Evolutionary conservation across 495 filamentous ascomycete species (phyloP), one percentile per base, ranked within the genome.

Genomic region (Daldinia caldariorum): DNA sequence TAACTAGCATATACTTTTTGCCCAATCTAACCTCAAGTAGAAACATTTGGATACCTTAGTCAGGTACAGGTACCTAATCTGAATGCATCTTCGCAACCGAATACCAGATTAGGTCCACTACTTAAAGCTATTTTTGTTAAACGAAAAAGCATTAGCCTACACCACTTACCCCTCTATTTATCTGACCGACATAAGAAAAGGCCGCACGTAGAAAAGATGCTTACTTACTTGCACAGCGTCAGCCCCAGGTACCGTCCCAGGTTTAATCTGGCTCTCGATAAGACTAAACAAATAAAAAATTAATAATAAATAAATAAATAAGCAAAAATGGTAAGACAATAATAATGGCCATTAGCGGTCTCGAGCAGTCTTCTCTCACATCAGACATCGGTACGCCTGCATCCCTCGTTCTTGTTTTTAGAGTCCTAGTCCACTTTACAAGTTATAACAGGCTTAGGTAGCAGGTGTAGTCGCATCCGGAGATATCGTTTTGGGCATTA

Each of bases 171-270:
- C 66, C 66, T 69, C 66, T 58, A 59, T 55, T 16, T 55, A 70
- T 70, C 66, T 34, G 16, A 34, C 67, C 41, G 49, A 49, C 18
- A 49, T 5, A n/a, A 61, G 61, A 65, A 70, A 70, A 61, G 57
- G 49, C 56, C 60, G 56, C 67, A 70, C 45, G 61, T 41, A 62
- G 53, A 51, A 20, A 54, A 62, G n/a, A 60, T 12, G n/a, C n/a
- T n/a, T n/a, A n/a, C n/a, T n/a, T n/a, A n/a, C n/a, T n/a, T n/a
- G n/a, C n/a, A n/a, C n/a, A n/a, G n/a, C n/a, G 63, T 63, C 58
- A 67, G 50, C 63, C 63, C 56, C 55, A 26, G 59, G 50, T 38
- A 16, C 45, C 32, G 38, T 35, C 54, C 13, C 37, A 26, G 1
- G 26, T 18, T 10, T 47, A 16, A 29, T 63, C n/a, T 35, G 18